phyloP scores from a whole-genome alignment of 495 filamentous ascomycete species.

The Talaromyces trachyspermus region DNA sequence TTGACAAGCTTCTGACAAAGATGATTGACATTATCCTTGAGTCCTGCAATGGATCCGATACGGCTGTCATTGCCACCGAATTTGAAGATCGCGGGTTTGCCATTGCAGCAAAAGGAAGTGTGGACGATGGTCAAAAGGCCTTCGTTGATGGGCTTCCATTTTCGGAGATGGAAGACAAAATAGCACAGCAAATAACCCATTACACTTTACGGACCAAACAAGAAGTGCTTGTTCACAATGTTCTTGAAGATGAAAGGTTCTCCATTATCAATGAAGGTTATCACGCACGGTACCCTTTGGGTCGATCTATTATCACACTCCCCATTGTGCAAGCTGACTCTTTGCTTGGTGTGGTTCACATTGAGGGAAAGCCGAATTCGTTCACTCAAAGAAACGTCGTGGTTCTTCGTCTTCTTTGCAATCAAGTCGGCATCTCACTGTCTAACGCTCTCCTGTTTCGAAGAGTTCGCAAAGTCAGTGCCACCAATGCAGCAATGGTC shows the following conservation, averaged over 20 bases:
- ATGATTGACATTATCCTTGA: slow-evolving; percentile 89
- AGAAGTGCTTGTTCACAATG: slow-evolving; percentile 73
- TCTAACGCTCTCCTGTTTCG: slow-evolving; percentile 84
- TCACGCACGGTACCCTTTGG: slow-evolving; percentile 56
- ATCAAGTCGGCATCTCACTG: slow-evolving; percentile 83
- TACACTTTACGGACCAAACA: slow-evolving; percentile 82
- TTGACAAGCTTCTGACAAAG: slow-evolving; percentile 75
- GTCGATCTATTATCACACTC: slow-evolving; percentile 75
- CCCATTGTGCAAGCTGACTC: slow-evolving; percentile 75
- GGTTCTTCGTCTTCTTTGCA: slow-evolving; percentile 76
- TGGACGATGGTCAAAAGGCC: slow-evolving; percentile 50
- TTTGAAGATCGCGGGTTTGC: slow-evolving; percentile 65
- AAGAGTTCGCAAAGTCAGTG: slow-evolving; percentile 68
- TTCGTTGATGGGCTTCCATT: slow-evolving; percentile 59
- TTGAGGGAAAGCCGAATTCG: slow-evolving; percentile 75
- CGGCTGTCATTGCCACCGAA: slow-evolving; percentile 71
- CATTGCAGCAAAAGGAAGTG: slow-evolving; percentile 68
- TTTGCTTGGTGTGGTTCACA: slow-evolving; percentile 75
- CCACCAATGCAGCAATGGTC: slow-evolving; percentile 80
- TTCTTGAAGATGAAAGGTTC: slow-evolving; percentile 80
- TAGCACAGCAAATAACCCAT: slow-evolving; percentile 70
- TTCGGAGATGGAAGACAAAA: slow-evolving; percentile 52
- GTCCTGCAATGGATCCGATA: slow-evolving; percentile 72
- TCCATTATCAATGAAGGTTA: slow-evolving; percentile 70
- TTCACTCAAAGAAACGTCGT: slow-evolving; percentile 86